phyloP scores from a whole-genome alignment of 305 asterid species.

The Striga hermonthica region DNA sequence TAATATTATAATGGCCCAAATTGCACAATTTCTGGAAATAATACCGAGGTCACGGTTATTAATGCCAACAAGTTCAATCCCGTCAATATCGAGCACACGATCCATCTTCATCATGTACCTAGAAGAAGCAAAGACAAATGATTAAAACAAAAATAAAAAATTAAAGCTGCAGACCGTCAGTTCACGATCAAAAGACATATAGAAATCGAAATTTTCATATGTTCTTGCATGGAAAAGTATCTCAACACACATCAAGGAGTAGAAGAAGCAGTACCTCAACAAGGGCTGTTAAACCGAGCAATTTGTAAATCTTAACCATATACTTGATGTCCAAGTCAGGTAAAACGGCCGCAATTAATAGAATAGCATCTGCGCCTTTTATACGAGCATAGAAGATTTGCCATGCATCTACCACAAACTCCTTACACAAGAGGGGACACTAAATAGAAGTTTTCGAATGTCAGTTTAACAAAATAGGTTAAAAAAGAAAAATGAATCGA shows the following conservation, averaged over 20 bases:
- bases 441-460: constrained; percentile 41
- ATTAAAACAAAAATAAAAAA: too few relatives aligned
- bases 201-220: not conserved
- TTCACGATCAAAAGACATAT: not conserved
- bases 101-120: constrained; percentile 95
- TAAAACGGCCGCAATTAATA: constrained; percentile 76
- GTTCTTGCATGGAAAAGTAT: constrained; percentile 10
- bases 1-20: too few relatives aligned
- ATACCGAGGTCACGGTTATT: constrained; percentile 85
- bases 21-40: constrained; percentile 18
- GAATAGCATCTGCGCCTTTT: constrained; percentile 90
- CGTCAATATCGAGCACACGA: constrained; percentile 65
- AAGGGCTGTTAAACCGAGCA: constrained; percentile 69
- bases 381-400: constrained; percentile 77
- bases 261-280: constrained; percentile 58
- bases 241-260: constrained; percentile 1
- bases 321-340: constrained; percentile 81
- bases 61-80: constrained; percentile 80
- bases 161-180: not conserved
- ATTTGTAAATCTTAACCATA: constrained; percentile 77
- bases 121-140: constrained; percentile 28
- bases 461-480: constrained; percentile 28
- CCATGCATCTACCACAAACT: constrained; percentile 80
- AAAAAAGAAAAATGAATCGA: not conserved
- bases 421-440: constrained; percentile 93